Base-by-base conservation (phyloP, 805 yeast species). In the Kodamaea restingae region DNA sequence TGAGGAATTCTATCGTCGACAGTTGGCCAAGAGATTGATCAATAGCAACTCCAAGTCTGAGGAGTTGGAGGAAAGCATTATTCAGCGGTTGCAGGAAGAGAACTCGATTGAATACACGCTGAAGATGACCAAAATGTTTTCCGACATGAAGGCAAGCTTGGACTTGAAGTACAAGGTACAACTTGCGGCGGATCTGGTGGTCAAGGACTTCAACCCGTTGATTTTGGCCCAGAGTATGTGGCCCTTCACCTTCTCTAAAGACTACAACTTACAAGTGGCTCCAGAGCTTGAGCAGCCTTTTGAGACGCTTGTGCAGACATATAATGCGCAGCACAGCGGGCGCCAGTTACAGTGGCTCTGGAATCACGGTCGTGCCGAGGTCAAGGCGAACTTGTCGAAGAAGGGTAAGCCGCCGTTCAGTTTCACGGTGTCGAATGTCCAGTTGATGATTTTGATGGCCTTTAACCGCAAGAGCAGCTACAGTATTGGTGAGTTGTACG, bases 261-360 rank as follows among this genome's bases (percentile, higher is more conserved):
- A 68, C 40, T 68, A 67, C 44, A 52, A 53, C 26, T 58, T 66
- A 32, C 76, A 59, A 54, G 65, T 95, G 35, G 97, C 98, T 1
- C 59, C 70, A 4, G 84, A 79, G 46, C 70, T 95, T 42, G 58
- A 69, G 41, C 70, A 71, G 29, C 76, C 95, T 1, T 77, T 82
- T 51, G 78, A 81, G 38, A 76, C 76, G 39, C 79, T 91, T 40
- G 80, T 80, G 41, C 71, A 75, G 29, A 71, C 84, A 43, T 95
- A 91, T 60, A 71, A 76, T 31, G 67, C 71, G 25, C 82, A 84
- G 52, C 97, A 91, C 61, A 77, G 71, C 45, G 97, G 97, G 9
- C 76, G 98, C 61, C 80, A 87, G 47, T 75, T 93, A 51, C 84
- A 86, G 55, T 93, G 99, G 99, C 75, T 91, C 43, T 93, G 97